Evolutionary conservation across 495 filamentous ascomycete genomes (phyloP), one percentile per base, ranked within the genome.

Genomic region (Lasiosphaeria ovina): DNA sequence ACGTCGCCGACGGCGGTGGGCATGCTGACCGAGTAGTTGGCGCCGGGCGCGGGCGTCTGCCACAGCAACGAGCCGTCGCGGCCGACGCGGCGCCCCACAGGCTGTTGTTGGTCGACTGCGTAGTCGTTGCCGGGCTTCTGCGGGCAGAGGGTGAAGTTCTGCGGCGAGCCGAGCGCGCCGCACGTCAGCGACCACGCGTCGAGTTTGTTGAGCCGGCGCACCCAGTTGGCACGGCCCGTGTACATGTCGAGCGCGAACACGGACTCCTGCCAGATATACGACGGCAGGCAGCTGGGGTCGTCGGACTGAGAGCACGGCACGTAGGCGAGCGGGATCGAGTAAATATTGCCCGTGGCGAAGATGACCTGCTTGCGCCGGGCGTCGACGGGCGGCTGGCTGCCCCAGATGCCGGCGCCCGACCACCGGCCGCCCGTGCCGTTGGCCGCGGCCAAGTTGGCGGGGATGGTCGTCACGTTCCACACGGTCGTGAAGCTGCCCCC

Each of bases 361-460:
- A 74, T 75, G 53, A 78, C 68, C 57, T 77, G 75, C 32, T 61
- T 50, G 6, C 65, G 66, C 1, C 11, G 34, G 2, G 40, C 12
- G 47, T 78, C 76, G 51, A 78, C 75, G 35, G 76, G 58, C 17
- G 76, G 75, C 59, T 77, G 75, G 50, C 66, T 70, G 33, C 76
- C 76, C 76, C 76, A 78, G 12, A 77, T 54, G 12, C 61, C 60
- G 35, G 54, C 67, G 34, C 76, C 76, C 3, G 72, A 62, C 73
- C 71, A 78, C 48, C 65, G 60, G 17, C 32, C 24, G 24, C 24
- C 54, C 5, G 57, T 14, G 4, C 49, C 55, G 17, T 31, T 49
- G 1, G 54, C 16, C 10, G 55, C 24, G 24, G 24, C 47, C 11
- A 47, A 16, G 55, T 55, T 57, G 32, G 63, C 3, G 11, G 72